phyloP scores from a whole-genome alignment of 495 filamentous ascomycete genomes.

The Penicillium paxilli region DNA sequence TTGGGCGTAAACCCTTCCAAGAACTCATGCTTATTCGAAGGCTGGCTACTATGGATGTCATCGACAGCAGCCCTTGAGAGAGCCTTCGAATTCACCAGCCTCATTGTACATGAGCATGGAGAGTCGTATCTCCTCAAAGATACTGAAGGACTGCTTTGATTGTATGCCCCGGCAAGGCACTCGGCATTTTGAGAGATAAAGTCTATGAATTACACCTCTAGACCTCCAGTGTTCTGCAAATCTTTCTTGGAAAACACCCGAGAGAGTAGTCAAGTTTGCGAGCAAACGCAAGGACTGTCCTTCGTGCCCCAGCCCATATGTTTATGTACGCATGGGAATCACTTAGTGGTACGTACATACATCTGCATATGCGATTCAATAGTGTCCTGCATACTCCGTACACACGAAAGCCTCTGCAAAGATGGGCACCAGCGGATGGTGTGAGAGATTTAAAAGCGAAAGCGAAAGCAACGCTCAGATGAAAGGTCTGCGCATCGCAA shows the following conservation, averaged over 20 bases:
- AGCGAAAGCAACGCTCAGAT: neutral
- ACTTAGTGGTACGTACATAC: neutral
- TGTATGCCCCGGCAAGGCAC: neutral
- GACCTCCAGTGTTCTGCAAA: too few species aligned
- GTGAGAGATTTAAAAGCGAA: neutral
- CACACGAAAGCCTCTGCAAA: neutral
- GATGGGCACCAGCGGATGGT: neutral
- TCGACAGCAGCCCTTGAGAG: too few species aligned
- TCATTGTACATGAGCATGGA: too few species aligned
- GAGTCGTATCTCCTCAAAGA: too few species aligned
- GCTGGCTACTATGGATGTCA: too few species aligned
- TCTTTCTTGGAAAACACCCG: neutral
- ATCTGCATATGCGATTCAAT: neutral
- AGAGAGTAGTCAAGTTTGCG: slow-evolving; percentile 1
- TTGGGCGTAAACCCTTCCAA: too few species aligned
- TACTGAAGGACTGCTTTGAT: too few species aligned
- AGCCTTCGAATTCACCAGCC: too few species aligned
- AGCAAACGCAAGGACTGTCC: neutral
- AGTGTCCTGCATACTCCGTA: neutral
- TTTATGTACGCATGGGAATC: neutral
- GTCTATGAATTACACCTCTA: too few species aligned
- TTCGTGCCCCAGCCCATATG: neutral
- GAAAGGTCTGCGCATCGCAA: neutral
- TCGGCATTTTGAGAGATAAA: neutral
- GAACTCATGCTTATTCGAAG: too few species aligned